A percentile compares a stretch with the other conserved stretches of the same genome.
Conservation (phyloP, 305 asterid genomes). For the Fraxinus albicans region DNA sequence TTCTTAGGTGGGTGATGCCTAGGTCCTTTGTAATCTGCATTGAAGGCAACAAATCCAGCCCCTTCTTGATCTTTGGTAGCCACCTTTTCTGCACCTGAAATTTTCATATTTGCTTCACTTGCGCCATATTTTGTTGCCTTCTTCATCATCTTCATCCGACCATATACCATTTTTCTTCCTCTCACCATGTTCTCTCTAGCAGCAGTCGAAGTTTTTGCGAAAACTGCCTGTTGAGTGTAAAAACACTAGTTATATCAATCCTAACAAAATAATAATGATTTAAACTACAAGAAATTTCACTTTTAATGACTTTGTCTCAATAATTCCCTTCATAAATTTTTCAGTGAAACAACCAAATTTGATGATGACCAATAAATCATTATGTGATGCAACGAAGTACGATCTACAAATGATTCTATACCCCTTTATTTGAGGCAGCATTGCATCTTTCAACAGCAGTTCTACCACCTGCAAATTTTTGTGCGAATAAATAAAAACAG, state of each 20-base stretch:
- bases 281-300: background rate
- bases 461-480: slow-evolving; percentile 23
- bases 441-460: slow-evolving; percentile 23
- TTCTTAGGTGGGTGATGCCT: slow-evolving; percentile 62
- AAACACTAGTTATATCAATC: background rate
- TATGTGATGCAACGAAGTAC: background rate
- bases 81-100: slow-evolving; percentile 18
- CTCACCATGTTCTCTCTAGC: background rate
- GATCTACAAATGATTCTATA: background rate
- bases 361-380: too few relatives aligned
- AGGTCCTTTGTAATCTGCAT: slow-evolving; percentile 59
- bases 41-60: slow-evolving; percentile 44
- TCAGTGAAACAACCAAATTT: background rate
- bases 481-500: background rate
- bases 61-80: slow-evolving; percentile 10
- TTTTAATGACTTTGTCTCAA: background rate
- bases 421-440: slow-evolving; percentile 24
- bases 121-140: background rate
- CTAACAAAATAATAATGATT: too few relatives aligned
- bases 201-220: background rate
- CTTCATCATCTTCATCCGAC: slow-evolving; percentile 12
- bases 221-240: background rate
- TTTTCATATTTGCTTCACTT: slow-evolving; percentile 15
- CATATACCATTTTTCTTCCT: slow-evolving; percentile 28
- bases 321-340: background rate